These are phyloP conservation scores for Calonectria hawksworthii DNA, from an alignment of 2,329 filamentous ascomycete species.

Conservation along the genomic window DNA sequence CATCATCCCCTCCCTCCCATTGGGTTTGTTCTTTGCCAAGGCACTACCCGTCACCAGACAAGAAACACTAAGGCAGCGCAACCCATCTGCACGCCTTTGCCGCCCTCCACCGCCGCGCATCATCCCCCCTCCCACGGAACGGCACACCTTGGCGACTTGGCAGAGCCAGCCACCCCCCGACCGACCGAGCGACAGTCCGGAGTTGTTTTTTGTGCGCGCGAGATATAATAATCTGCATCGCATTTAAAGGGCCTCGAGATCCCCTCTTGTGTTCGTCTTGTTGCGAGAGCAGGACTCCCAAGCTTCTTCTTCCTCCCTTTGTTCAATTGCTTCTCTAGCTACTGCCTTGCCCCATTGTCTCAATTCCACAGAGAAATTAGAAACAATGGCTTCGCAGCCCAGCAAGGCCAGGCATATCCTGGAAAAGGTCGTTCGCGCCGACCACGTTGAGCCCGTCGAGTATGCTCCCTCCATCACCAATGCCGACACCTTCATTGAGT, in stretches of 20 bases:
- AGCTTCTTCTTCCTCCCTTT: conserved; percentile 16
- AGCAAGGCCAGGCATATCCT: conserved; percentile 47
- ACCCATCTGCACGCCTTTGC: neutral
- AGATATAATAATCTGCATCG: neutral
- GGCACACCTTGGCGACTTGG: conserved; percentile 32
- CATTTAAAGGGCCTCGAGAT: neutral
- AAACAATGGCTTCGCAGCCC: conserved; percentile 36
- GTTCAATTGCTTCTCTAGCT: conserved; percentile 29
- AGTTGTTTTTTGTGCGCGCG: conserved; percentile 9
- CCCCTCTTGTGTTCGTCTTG: neutral
- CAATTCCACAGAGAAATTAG: neutral
- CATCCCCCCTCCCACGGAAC: conserved; percentile 15
- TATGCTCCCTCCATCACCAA: conserved; percentile 53
- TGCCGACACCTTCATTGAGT: conserved; percentile 55
- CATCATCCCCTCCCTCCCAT: conserved; percentile 21
- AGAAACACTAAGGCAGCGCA: neutral
- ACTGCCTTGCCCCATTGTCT: neutral
- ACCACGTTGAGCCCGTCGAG: conserved; percentile 49
- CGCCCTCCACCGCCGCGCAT: conserved; percentile 15
- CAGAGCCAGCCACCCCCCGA: conserved; percentile 41
- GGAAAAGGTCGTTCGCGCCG: conserved; percentile 51
- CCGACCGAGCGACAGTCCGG: conserved; percentile 47
- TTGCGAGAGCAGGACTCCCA: neutral
- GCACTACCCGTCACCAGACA: neutral
- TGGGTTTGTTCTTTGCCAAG: conserved; percentile 18